phyloP scores from a whole-genome alignment of 164 flowering plant species.

The Aristolochia californica region DNA sequence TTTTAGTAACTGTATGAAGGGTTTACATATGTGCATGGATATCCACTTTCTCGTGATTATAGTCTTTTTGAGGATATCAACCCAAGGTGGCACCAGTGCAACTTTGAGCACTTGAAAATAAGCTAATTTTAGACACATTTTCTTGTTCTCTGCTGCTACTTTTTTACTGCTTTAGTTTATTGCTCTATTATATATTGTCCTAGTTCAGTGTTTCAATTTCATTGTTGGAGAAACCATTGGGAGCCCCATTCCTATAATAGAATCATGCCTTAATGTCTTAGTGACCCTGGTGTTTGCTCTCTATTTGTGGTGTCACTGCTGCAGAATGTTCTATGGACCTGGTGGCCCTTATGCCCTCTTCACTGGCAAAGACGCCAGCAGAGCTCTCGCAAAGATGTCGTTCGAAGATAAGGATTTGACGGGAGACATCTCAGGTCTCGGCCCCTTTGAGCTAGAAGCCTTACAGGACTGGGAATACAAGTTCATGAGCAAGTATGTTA shows the following conservation, averaged over 20 bases:
- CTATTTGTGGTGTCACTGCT: conserved; percentile 2
- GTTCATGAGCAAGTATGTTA: conserved; percentile 90
- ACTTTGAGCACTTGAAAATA: too few species aligned
- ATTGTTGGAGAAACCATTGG: too few species aligned
- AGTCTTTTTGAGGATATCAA: too few species aligned
- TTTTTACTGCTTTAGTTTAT: too few species aligned
- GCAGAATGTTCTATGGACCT: conserved; percentile 97
- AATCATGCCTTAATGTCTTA: not conserved
- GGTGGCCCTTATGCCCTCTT: conserved; percentile 97
- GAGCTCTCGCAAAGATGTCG: conserved; percentile 98
- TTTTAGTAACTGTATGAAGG: not conserved
- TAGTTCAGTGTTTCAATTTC: too few species aligned
- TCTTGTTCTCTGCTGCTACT: too few species aligned
- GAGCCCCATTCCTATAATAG: too few species aligned
- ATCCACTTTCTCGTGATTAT: too few species aligned
- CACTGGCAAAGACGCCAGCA: conserved; percentile 93
- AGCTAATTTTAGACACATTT: too few species aligned
- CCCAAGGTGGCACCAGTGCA: too few species aligned
- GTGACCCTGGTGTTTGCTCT: not conserved
- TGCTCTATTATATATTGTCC: too few species aligned
- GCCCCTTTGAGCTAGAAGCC: conserved; percentile 86
- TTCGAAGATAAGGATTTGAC: conserved; percentile 89
- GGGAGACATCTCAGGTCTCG: conserved; percentile 81
- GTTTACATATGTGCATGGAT: not conserved
- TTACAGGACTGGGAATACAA: conserved; percentile 98